Evolutionary conservation across 345 rosid genomes (phyloP), one percentile per base, ranked within the genome.

Genomic region (Ceriops decandra): DNA sequence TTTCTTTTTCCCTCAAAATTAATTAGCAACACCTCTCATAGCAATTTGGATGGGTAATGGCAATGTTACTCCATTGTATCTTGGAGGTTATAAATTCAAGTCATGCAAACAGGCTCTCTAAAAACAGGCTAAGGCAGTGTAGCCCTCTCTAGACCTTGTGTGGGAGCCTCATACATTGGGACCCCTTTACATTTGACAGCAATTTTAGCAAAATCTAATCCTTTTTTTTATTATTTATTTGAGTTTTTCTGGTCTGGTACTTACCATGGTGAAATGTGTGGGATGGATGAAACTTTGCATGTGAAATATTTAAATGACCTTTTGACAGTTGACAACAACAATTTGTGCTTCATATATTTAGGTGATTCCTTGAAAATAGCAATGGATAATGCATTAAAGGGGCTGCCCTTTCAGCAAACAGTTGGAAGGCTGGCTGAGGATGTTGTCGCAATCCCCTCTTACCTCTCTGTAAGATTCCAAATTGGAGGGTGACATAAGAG

Each of bases 361-460:
- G 92, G 91, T 72, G 87, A 82, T 72, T 90, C 84, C 72, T 58
- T 78, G 60, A 77, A 72, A 76, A 67, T 65, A 71, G 67, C 70
- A 62, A 72, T 79, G 74, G 85, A 80, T 65, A 80, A 74, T 76
- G 66, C 75, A 77, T 81, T 63, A 47, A 85, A 82, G 73, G 83
- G 83, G 75, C 74, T 83, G 77, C 81, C 86, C 67, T 82, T 81
- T 56, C 77, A 72, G 30, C 87, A 86, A 80, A 68, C 64, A 66
- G 59, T 74, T 68, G 81, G 64, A 52, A 69, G 69, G 61, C 68
- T 88, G 42, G 67, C 81, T 31, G 76, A 74, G 69, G 92, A 90
- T 80, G 70, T 80, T 36, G 69, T 72, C 66, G 74, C 80, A 54
- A 74, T 81, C 66, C 73, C 90, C 16, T 77, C 79, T 76, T 76